Conservation (phyloP, 1,139 yeast genomes). For the Hemisphaericaspora subhashii region DNA sequence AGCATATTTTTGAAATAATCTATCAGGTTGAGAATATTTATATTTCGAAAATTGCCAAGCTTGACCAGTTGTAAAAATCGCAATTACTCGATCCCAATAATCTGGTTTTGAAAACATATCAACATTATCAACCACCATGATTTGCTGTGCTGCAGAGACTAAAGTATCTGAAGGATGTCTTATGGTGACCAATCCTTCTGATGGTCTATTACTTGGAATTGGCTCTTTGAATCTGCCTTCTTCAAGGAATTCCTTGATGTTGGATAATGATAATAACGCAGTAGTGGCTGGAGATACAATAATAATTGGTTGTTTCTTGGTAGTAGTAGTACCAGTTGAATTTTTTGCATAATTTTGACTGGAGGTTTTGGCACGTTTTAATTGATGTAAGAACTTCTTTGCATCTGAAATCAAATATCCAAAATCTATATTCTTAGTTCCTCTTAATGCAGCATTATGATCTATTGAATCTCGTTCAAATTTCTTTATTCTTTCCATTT, state of each 20-base stretch:
- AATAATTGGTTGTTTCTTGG: conserved; percentile 79
- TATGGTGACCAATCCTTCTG: conserved; percentile 49
- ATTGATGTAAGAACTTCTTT: conserved; percentile 55
- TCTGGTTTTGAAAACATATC: conserved; percentile 91
- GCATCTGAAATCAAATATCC: conserved; percentile 74
- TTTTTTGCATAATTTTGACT: conserved; percentile 11
- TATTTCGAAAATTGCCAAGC: conserved; percentile 93
- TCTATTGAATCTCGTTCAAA: conserved; percentile 71
- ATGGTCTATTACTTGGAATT: conserved; percentile 37
- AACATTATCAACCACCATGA: conserved; percentile 83
- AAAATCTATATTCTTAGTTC: conserved; percentile 73
- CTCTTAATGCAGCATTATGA: conserved; percentile 80
- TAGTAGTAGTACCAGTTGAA: neutral
- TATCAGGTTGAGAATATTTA: conserved; percentile 78
- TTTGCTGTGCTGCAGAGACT: conserved; percentile 54
- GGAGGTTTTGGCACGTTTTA: conserved; percentile 42
- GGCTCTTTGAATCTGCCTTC: conserved; percentile 72
- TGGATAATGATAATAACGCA: conserved; percentile 75
- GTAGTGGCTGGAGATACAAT: conserved; percentile 94
- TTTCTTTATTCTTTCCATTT: conserved; percentile 50
- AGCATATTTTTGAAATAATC: conserved; percentile 76
- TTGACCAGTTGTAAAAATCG: conserved; percentile 95
- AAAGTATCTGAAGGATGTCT: conserved; percentile 58
- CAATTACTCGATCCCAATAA: conserved; percentile 95
- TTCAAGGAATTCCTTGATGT: conserved; percentile 80